Evolutionary conservation across 148 eudicot genomes (phyloP), one percentile per base, ranked within the genome.

Genomic region (Simmondsia chinensis): DNA sequence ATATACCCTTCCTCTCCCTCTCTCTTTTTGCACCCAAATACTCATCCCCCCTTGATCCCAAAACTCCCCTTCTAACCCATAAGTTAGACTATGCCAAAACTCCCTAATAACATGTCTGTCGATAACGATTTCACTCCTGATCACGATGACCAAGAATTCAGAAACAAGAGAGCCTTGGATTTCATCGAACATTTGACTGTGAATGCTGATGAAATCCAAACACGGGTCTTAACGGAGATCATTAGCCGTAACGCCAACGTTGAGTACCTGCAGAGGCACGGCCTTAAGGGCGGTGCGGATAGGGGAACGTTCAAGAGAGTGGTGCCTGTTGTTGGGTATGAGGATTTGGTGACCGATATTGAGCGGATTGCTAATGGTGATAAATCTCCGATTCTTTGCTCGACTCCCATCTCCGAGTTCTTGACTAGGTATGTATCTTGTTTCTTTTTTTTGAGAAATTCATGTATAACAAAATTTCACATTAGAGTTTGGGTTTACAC

Each of bases 301-400:
- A 35, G 27, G 4, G 32, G 56, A n/a, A 33, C 44, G 3, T 63
- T 63, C 52, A 56, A 49, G 51, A 56, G 48, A 45, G 24, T 33
- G 28, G 16, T 63, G 7, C 68, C 68, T 8, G 61, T 63, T 11
- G 35, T 56, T 12, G 49, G 50, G 1, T 63, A 63, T 15, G 68
- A 63, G 17, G 62, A 63, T 38, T 39, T 63, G 3, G 27, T 15
- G 4, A 50, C 56, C 4, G 29, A 55, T 12, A 43, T 63, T 16
- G 18, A 56, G 10, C 31, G 68, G 27, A 63, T 63, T 29, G 68
- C 68, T 21, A 56, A 56, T 49, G 68, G 68, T 15, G 68, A 63
- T 36, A 33, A 49, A 16, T 63, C 68, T 37, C 68, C 57, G 2
- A 49, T 63, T 9, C 52, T 63, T 20, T 63, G 56, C 15, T 48